phyloP scores from a whole-genome alignment of 2,329 filamentous ascomycete genomes.

The Colletotrichum siamense region DNA sequence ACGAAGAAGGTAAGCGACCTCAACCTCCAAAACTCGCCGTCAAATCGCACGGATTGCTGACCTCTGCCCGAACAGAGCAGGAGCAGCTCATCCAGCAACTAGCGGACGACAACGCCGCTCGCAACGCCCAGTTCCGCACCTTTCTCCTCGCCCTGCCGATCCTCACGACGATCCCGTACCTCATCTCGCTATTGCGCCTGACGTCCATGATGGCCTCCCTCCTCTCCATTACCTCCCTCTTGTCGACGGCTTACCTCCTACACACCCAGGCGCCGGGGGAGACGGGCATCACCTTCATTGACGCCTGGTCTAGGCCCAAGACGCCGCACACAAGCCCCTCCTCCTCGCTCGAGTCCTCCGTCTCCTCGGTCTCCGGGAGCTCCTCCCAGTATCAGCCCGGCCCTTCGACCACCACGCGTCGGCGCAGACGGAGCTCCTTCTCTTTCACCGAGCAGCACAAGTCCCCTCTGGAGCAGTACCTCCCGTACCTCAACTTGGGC shows the following conservation, averaged over 20 bases:
- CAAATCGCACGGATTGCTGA: slow-evolving; percentile 8
- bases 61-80: slow-evolving; percentile 56
- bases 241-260: slow-evolving; percentile 67
- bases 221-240: slow-evolving; percentile 57
- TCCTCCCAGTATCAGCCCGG: not conserved
- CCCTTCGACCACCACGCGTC: not conserved
- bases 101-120: slow-evolving; percentile 57
- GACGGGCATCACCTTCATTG: slow-evolving; percentile 58
- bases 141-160: slow-evolving; percentile 67
- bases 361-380: slow-evolving; percentile 8
- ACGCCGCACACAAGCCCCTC: slow-evolving; percentile 22
- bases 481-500: slow-evolving; percentile 65
- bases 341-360: slow-evolving; percentile 1
- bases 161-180: slow-evolving; percentile 60
- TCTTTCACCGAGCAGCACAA: slow-evolving; percentile 21
- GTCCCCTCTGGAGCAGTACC: slow-evolving; percentile 59
- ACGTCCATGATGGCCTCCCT: slow-evolving; percentile 24
- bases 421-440: slow-evolving; percentile 24
- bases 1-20: slow-evolving; percentile 70
- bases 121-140: slow-evolving; percentile 63
- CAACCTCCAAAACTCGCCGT: slow-evolving; percentile 1
- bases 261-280: slow-evolving; percentile 57
- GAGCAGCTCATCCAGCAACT: slow-evolving; percentile 66
- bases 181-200: slow-evolving; percentile 48
- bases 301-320: slow-evolving; percentile 42